Evolutionary conservation across 352 stramenopile genomes (phyloP).

Genomic region (Globisporangium camurandrum): DNA sequence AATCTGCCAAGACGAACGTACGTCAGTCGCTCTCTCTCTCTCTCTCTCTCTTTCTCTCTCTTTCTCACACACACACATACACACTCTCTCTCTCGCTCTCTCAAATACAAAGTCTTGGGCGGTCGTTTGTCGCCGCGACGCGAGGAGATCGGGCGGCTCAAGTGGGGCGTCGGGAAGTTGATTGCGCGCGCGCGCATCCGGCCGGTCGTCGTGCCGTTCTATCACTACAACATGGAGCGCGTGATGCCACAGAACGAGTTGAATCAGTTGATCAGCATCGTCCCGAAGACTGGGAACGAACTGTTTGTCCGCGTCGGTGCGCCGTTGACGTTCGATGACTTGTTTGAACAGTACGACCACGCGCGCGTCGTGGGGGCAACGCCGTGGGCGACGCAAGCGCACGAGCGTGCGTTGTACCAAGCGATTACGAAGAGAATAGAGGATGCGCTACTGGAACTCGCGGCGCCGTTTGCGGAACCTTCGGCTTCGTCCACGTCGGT

Average conservation of each 20-base stretch:
- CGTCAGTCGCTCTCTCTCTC: not conserved
- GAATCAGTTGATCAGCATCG: conserved; percentile 59
- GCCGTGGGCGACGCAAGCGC: conserved; percentile 53
- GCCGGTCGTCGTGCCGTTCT: conserved; percentile 78
- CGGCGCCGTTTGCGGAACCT: conserved; percentile 12
- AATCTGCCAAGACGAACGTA: conserved; percentile 63
- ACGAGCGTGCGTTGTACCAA: conserved; percentile 71
- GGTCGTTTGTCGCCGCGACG: conserved; percentile 47
- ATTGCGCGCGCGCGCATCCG: conserved; percentile 62
- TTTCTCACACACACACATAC: not conserved
- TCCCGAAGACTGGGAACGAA: conserved; percentile 45
- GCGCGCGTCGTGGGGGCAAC: conserved; percentile 35
- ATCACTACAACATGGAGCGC: conserved; percentile 84
- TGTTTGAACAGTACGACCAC: conserved; percentile 55
- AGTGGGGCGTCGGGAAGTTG: conserved; percentile 85
- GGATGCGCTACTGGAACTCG: conserved; percentile 55
- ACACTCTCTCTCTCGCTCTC: no score
- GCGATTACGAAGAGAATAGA: conserved; percentile 84
- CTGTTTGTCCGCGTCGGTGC: conserved; percentile 59
- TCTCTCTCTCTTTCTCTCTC: not conserved
- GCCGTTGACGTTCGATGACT: conserved; percentile 76
- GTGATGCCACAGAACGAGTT: conserved; percentile 79
- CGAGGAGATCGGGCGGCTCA: conserved; percentile 75
- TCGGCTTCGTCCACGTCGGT: not conserved
- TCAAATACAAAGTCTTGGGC: conserved; percentile 70